These are phyloP conservation scores for Solanum pinnatisectum DNA, from an alignment of 257 asterid species.

Conservation along the genomic window DNA sequence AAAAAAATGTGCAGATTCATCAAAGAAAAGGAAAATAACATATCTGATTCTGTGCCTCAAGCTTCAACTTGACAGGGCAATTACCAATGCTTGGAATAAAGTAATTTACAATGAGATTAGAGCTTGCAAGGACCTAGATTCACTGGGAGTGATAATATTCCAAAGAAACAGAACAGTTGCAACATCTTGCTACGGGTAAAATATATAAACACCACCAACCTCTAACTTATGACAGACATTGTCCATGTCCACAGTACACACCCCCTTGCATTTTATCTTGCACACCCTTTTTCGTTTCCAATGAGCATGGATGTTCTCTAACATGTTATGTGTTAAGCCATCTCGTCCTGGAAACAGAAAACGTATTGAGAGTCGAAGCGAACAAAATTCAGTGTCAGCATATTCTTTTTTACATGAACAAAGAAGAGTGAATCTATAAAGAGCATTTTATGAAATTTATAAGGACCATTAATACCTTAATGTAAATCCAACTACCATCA, in stretches of 20 bases:
- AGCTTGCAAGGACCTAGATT: not conserved
- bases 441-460: not conserved
- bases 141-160: not conserved
- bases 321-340: constrained; percentile 92
- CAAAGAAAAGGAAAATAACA: not conserved
- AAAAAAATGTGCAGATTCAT: not conserved
- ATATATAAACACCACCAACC: constrained; percentile 41
- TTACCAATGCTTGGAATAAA: not conserved
- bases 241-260: constrained; percentile 87
- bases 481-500: not conserved
- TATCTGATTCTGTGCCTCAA: not conserved
- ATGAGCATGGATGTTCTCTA: constrained; percentile 86
- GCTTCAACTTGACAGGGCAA: not conserved
- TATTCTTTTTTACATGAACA: not conserved
- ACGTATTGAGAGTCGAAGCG: not conserved
- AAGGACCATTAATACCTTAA: not conserved
- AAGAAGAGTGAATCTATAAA: not conserved
- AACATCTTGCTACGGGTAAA: not conserved
- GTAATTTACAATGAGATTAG: not conserved
- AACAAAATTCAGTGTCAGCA: not conserved
- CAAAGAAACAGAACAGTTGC: not conserved
- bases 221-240: constrained; percentile 76
- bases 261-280: constrained; percentile 93
- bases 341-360: constrained; percentile 61
- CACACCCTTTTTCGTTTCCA: constrained; percentile 91